Evolutionary conservation across 2,329 filamentous ascomycete species (phyloP), one percentile per base, ranked within the genome.

Genomic region (Sordariomycetes sp.): DNA sequence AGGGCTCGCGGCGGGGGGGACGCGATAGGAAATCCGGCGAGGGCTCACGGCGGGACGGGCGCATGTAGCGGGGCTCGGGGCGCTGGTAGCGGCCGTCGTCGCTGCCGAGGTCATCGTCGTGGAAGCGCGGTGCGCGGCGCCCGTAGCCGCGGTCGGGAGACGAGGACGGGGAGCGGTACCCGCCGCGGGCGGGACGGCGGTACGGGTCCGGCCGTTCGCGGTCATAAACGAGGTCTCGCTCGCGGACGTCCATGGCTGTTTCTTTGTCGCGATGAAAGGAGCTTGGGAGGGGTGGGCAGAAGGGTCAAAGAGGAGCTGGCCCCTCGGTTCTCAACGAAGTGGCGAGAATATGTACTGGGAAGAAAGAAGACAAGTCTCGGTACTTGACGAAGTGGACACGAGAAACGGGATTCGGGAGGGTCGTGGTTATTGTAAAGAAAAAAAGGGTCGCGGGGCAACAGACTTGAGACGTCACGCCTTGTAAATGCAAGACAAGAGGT

Each of bases 1-100:
- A 43, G 37, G 37, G 37, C 14, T 69, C 66, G 35, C 65, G 63
- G 53, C 20, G 40, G 22, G 43, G 37, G 8, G 70, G 67, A 32
- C 69, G 66, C 46, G 35, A n/a, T n/a, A n/a, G n/a, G 52, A 20
- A 52, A 22, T 63, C 76, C 53, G 67, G 62, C 61, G 67, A 60
- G 22, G 66, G 67, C 55, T 69, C 66, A 37, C 65, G 63, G 53
- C 20, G 40, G 22, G 43, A 20, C n/a, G 70, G 67, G 35, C 69
- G 66, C 46, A 68, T 63, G 54, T 71, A 69, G 34, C 71, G 76
- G n/a, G 46, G 70, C 16, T 77, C 76, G 3, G 87, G 81, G 22
- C 86, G 83, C 61, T 79, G 76, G 60, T 76, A 75, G 61, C 75
- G 75, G 24, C 79, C 78, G 28, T 82, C 78, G 62, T 80, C 77